These are phyloP conservation scores for Schizonepeta tenuifolia DNA, from an alignment of 257 asterid genomes.

Conservation along the genomic window DNA sequence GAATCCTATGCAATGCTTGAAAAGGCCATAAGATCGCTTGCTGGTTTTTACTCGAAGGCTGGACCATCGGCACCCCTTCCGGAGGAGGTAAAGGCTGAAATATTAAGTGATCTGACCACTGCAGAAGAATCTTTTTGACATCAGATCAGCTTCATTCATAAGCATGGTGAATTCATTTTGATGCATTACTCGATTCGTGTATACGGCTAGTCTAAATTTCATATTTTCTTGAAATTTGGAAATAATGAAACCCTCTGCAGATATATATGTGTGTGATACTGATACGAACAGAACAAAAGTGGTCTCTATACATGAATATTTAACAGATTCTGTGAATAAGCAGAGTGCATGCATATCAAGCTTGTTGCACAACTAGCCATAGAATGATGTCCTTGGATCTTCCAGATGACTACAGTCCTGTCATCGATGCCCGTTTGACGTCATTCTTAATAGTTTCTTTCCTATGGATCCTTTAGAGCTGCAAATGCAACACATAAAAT, in stretches of 20 bases:
- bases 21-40: conserved; percentile 82
- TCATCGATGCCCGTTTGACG: no score
- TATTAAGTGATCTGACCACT: conserved; percentile 52
- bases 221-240: background rate
- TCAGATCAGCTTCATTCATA: background rate
- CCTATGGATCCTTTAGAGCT: conserved; percentile 65
- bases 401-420: no score
- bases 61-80: conserved; percentile 90
- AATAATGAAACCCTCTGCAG: background rate
- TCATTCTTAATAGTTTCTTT: no score
- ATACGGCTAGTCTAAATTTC: background rate
- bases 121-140: conserved; percentile 68
- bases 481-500: conserved; percentile 41
- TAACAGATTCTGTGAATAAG: no score
- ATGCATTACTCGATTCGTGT: conserved; percentile 16
- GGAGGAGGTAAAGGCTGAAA: conserved; percentile 63
- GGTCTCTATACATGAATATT: no score
- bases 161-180: background rate
- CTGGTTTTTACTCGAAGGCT: conserved; percentile 80
- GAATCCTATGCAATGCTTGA: conserved; percentile 82
- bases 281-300: no score
- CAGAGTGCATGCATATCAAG: no score
- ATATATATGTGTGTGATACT: no score
- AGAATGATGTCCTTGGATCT: no score
- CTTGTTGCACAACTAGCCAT: no score